Conservation (phyloP, 2,329 filamentous ascomycete species). For the Fusarium incarnatum region DNA sequence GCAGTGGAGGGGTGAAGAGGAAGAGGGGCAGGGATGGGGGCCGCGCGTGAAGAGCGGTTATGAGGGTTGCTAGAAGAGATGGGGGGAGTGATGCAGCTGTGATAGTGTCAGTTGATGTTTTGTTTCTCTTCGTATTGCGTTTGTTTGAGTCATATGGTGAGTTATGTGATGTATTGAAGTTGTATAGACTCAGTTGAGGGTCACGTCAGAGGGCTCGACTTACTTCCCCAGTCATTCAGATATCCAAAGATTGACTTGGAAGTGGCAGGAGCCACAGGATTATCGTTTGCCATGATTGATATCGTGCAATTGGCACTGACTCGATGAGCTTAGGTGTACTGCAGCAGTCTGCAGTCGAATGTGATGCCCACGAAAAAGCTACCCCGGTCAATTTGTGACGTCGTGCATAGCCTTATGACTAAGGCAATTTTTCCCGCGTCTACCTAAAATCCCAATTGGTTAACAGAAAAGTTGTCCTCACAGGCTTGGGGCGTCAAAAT, state of each 20-base stretch:
- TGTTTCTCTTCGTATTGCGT: neutral
- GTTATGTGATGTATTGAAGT: conserved; percentile 3
- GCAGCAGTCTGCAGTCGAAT: conserved; percentile 4
- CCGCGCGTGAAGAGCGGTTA: conserved; percentile 66
- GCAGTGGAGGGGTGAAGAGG: conserved; percentile 63
- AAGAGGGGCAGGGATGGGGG: conserved; percentile 66
- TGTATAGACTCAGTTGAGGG: conserved; percentile 13
- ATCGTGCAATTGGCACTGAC: conserved; percentile 12
- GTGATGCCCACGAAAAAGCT: conserved; percentile 35
- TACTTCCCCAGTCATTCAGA: conserved; percentile 64
- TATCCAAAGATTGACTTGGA: conserved; percentile 50
- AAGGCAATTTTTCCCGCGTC: conserved; percentile 8
- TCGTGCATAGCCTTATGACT: conserved; percentile 34
- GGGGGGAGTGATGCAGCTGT: conserved; percentile 66
- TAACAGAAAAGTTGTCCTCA: neutral
- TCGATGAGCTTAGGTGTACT: conserved; percentile 22
- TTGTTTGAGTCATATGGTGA: conserved; percentile 2
- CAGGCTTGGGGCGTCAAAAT: neutral
- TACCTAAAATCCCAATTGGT: conserved; percentile 3
- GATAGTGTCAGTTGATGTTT: conserved; percentile 12
- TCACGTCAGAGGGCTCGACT: conserved; percentile 43
- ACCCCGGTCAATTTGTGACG: conserved; percentile 35
- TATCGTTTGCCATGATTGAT: conserved; percentile 48
- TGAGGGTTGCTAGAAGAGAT: conserved; percentile 66
- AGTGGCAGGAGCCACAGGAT: conserved; percentile 25